Evolutionary conservation across 2,329 filamentous ascomycete species (phyloP).

Genomic region (Aspergillus sp.): DNA sequence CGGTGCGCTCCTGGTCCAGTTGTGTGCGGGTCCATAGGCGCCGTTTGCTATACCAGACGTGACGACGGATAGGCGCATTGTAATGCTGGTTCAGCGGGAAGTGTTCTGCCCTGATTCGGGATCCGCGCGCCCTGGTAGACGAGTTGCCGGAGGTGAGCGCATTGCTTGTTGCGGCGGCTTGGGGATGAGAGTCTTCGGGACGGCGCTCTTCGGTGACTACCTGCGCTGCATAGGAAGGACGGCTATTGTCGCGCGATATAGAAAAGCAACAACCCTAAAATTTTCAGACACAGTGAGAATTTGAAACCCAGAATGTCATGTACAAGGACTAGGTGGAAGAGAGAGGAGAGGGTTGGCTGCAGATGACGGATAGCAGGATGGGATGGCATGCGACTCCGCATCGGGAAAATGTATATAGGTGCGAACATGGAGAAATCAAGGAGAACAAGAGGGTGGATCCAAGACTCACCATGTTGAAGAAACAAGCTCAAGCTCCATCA

Average conservation of each 20-base stretch:
- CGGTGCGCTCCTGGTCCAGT: constrained; percentile 70
- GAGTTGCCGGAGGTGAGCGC: constrained; percentile 19
- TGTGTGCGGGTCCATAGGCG: constrained; percentile 69
- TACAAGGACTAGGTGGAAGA: background rate
- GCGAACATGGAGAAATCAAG: background rate
- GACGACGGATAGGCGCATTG: constrained; percentile 67
- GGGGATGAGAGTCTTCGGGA: constrained; percentile 22
- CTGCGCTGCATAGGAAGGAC: constrained; percentile 27
- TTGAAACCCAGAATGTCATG: background rate
- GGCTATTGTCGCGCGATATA: constrained; percentile 36
- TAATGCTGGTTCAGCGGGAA: constrained; percentile 60
- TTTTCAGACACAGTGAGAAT: background rate
- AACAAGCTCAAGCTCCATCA: constrained; percentile 10
- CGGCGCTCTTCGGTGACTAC: constrained; percentile 27
- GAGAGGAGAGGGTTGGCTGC: background rate
- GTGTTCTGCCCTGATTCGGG: constrained; percentile 16
- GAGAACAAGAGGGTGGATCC: background rate
- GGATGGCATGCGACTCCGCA: constrained; percentile 1
- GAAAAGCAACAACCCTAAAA: constrained; percentile 46
- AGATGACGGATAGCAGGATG: background rate
- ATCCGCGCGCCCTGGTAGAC: constrained; percentile 18
- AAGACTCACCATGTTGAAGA: constrained; percentile 4
- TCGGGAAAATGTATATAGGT: background rate
- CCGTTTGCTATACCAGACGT: constrained; percentile 65
- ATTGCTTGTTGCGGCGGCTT: constrained; percentile 16